phyloP scores from a whole-genome alignment of 345 rosid species.

The Populus deltoides region DNA sequence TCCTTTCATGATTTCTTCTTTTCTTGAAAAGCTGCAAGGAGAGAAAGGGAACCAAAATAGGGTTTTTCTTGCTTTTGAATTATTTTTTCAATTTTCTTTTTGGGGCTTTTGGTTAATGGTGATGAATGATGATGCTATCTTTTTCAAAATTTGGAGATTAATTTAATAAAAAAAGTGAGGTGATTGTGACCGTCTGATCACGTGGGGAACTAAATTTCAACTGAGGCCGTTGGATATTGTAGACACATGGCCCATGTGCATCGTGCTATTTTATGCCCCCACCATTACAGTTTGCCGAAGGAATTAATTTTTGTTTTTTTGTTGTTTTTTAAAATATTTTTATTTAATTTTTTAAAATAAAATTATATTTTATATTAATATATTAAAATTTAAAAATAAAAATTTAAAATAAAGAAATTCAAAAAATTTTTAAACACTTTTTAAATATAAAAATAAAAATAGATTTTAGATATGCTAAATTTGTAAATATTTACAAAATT shows the following conservation, averaged over 20 bases:
- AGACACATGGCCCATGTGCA: constrained; percentile 23
- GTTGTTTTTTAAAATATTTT: not conserved
- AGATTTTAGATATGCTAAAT: too few species aligned
- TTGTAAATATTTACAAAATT: too few species aligned
- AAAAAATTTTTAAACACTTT: too few species aligned
- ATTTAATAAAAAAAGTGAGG: constrained; percentile 4
- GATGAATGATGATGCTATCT: too few species aligned
- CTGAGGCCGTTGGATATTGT: constrained; percentile 18
- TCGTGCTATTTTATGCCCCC: not conserved
- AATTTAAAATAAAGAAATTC: too few species aligned
- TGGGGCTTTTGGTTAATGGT: not conserved
- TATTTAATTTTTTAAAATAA: too few species aligned
- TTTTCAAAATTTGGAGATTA: not conserved
- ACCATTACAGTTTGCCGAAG: not conserved
- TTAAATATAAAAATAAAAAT: too few species aligned
- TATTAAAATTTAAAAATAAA: too few species aligned
- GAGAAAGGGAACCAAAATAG: not conserved
- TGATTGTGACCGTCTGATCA: constrained; percentile 36
- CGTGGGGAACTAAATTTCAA: constrained; percentile 42
- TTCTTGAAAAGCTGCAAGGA: not conserved
- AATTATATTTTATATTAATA: too few species aligned
- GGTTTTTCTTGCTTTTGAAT: not conserved
- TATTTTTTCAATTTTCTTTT: not conserved
- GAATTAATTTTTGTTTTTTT: too few species aligned
- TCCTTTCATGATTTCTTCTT: constrained; percentile 49